Evolutionary conservation across 2,329 filamentous ascomycete genomes (phyloP), one percentile per base, ranked within the genome.

Genomic region (Davidsoniella virescens): DNA sequence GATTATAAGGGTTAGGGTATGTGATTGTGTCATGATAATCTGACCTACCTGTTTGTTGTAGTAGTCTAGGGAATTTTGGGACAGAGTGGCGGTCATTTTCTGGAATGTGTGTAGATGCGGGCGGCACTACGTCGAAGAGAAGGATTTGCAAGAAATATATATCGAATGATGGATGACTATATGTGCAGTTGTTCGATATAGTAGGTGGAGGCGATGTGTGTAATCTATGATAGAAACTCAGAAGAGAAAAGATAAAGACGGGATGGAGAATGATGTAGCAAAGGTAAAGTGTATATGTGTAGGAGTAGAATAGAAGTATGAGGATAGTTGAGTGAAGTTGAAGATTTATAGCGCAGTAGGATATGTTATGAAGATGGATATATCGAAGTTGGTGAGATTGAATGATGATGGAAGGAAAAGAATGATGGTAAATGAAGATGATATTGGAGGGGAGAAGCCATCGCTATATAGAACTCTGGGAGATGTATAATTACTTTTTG

Each of bases 1-100:
- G 16, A 3, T 1, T 20, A 20, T 43, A 17, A 43, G 40, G 18
- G 40, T 14, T 17, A 33, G 26, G 26, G 26, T 33, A 33, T 12
- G 4, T 12, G 26, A 12, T 33, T 33, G 14, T 12, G 14, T 29
- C 20, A 44, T 25, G 29, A 10, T 17, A 33, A 20, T 48, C 25
- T 20, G 23, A 17, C 37, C 43, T 47, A 49, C 50, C 45, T 52
- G 50, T 12, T 33, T 52, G 41, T 39, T 49, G 46, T 52, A 52
- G 50, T 52, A 52, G 16, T 49, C 50, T 12, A 52, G 40, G 37
- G 40, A 46, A 33, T 47, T 52, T 42, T 52, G 50, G 37, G 50
- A 52, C 29, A 52, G 25, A 25, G 49, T 52, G n/a, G 50, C 43
- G 23, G 50, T 33, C 50, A 52, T 52, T 23, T 25, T 49, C 23